phyloP scores from a whole-genome alignment of 2,329 filamentous ascomycete species.

The Fusarium miscanthi region DNA sequence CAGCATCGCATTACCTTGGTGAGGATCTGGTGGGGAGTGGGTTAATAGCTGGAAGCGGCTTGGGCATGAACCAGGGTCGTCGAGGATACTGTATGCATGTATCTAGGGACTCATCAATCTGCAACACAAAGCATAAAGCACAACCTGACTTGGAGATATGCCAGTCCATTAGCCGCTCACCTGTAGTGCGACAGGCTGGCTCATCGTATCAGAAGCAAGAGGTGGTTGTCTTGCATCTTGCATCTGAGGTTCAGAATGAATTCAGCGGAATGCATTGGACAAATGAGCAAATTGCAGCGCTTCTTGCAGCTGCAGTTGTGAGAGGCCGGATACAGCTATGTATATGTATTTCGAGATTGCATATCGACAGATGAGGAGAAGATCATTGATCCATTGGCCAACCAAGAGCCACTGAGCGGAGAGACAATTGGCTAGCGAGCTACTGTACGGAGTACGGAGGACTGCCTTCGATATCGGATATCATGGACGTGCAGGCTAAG shows the following conservation, averaged over 20 bases:
- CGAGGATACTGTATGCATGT: slow-evolving; percentile 1
- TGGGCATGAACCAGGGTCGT: slow-evolving; percentile 24
- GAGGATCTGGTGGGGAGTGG: slow-evolving; percentile 40
- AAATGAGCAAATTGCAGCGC: slow-evolving; percentile 16
- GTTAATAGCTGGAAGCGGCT: slow-evolving; percentile 28
- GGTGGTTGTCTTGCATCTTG: slow-evolving; percentile 29
- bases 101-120: slow-evolving; percentile 24
- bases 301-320: slow-evolving; percentile 25
- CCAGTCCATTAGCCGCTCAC: slow-evolving; percentile 29
- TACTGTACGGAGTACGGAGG: slow-evolving; percentile 13
- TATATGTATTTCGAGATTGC: slow-evolving; percentile 30
- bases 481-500: slow-evolving; percentile 24
- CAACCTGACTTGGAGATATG: slow-evolving; percentile 21
- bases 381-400: slow-evolving; percentile 42
- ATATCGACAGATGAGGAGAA: slow-evolving; percentile 42
- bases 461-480: slow-evolving; percentile 34
- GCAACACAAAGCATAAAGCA: slow-evolving; percentile 11
- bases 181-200: slow-evolving; percentile 16
- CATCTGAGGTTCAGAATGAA: slow-evolving; percentile 31
- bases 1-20: slow-evolving; percentile 29
- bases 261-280: slow-evolving; percentile 35
- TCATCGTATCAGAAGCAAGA: slow-evolving; percentile 25
- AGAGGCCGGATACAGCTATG: slow-evolving; percentile 36
- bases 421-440: slow-evolving; percentile 37
- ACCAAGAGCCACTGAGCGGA: slow-evolving; percentile 35